Evolutionary conservation across 306 rosid species (phyloP), one percentile per base, ranked within the genome.

Genomic region (Castanea crenata): DNA sequence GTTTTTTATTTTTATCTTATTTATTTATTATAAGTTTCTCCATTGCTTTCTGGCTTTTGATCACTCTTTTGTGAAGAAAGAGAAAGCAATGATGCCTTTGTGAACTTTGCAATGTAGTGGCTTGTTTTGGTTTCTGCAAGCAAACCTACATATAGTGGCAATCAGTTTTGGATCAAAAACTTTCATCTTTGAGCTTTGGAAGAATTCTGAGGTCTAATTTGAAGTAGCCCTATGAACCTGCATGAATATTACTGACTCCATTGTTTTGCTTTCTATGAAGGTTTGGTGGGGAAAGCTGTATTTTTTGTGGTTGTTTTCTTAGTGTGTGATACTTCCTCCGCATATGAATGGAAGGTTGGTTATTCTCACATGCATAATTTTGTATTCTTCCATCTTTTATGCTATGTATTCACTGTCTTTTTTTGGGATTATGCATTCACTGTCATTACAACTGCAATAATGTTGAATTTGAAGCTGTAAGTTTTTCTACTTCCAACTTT

Each of bases 341-440:
- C 78, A 29, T 76, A 73, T 32, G 31, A 56, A 63, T 75, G 54
- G 38, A 80, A 90, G 89, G 88, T 90, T 72, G 65, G 86, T 75
- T 71, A n/a, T 65, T 69, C 35, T 79, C 75, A 78, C 59, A 19
- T 51, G 74, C 71, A 73, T 58, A 38, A 3, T 64, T 46, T 32
- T 55, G 54, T 77, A n/a, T 4, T 19, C 27, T 23, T 27, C 41
- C 58, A 23, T 44, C 23, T 14, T 21, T 27, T 59, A 11, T 20
- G 29, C 4, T 46, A 21, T 23, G 67, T 23, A 23, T 27, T 23
- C 67, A 23, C 14, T 1, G 13, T 58, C 12, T 10, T 10, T 9
- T 35, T 35, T 6, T 35, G 8, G 6, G 44, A 35, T 35, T 46
- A 21, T 59, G 65, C 10, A 23, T 27, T 23, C 34, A 23, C 14